phyloP scores from a whole-genome alignment of 202 grass and related monocot genomes.

The Schoenoplectus tabernaemontani region DNA sequence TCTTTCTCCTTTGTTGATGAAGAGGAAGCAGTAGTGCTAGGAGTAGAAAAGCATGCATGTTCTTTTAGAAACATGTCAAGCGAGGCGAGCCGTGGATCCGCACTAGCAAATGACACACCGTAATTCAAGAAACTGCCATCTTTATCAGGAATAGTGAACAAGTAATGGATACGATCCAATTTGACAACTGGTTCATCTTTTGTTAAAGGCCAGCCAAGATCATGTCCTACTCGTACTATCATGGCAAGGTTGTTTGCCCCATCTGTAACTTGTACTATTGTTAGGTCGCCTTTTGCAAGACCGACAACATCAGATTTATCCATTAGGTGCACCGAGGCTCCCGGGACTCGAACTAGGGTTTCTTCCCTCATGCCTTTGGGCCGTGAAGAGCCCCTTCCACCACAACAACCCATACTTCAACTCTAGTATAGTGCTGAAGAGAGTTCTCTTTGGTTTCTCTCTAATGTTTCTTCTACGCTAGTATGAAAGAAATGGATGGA shows the following conservation, averaged over 20 bases:
- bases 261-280: constrained; percentile 42
- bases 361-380: constrained; percentile 42
- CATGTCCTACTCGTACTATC: constrained; percentile 46
- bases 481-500: background rate
- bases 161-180: constrained; percentile 69
- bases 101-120: constrained; percentile 56
- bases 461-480: background rate
- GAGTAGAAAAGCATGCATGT: constrained; percentile 54
- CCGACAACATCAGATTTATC: constrained; percentile 37
- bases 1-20: constrained; percentile 7
- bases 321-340: constrained; percentile 56
- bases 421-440: background rate
- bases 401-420: constrained; percentile 50
- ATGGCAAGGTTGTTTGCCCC: constrained; percentile 51
- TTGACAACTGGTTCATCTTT: constrained; percentile 84
- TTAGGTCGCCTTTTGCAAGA: constrained; percentile 57
- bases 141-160: constrained; percentile 73
- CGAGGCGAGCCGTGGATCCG: constrained; percentile 38
- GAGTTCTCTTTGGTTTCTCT: background rate
- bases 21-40: constrained; percentile 4
- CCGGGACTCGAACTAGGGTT: constrained; percentile 53
- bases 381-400: constrained; percentile 27
- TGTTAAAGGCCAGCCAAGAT: constrained; percentile 76
- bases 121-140: constrained; percentile 78
- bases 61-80: constrained; percentile 60